These are phyloP conservation scores for Penicillium manginii DNA, from an alignment of 495 filamentous ascomycete genomes.

Conservation along the genomic window DNA sequence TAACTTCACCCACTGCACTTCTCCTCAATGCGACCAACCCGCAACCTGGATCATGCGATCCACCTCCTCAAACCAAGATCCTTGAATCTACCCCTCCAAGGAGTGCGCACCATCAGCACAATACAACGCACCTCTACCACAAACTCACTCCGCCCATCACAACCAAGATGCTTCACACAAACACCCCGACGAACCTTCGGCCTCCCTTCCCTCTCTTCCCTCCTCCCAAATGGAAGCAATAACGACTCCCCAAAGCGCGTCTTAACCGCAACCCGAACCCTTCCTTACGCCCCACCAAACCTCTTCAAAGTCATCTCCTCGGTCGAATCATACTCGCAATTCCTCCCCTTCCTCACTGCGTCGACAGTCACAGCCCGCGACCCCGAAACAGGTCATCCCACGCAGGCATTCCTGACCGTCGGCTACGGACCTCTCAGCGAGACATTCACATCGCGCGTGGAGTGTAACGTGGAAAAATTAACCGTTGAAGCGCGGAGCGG, in stretches of 20 bases:
- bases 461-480: conserved; percentile 64
- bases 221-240: conserved; percentile 38
- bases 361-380: conserved; percentile 71
- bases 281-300: conserved; percentile 70
- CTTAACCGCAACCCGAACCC: conserved; percentile 73
- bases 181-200: conserved; percentile 24
- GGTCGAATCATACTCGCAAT: conserved; percentile 75
- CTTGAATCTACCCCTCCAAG: neutral
- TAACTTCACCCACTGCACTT: neutral
- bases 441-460: conserved; percentile 73
- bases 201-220: conserved; percentile 40
- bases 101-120: conserved; percentile 20
- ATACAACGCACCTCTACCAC: conserved; percentile 8
- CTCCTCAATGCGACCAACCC: conserved; percentile 21
- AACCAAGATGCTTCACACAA: conserved; percentile 8
- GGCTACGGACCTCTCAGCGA: conserved; percentile 85
- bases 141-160: conserved; percentile 8
- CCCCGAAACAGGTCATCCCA: conserved; percentile 60
- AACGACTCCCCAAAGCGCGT: conserved; percentile 41
- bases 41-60: conserved; percentile 14
- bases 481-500: conserved; percentile 82
- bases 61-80: neutral
- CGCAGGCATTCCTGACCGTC: conserved; percentile 76
- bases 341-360: conserved; percentile 82
- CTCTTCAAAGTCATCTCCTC: conserved; percentile 86